Evolutionary conservation across 2,329 filamentous ascomycete genomes (phyloP).

Genomic region (Scytalidium lignicola): DNA sequence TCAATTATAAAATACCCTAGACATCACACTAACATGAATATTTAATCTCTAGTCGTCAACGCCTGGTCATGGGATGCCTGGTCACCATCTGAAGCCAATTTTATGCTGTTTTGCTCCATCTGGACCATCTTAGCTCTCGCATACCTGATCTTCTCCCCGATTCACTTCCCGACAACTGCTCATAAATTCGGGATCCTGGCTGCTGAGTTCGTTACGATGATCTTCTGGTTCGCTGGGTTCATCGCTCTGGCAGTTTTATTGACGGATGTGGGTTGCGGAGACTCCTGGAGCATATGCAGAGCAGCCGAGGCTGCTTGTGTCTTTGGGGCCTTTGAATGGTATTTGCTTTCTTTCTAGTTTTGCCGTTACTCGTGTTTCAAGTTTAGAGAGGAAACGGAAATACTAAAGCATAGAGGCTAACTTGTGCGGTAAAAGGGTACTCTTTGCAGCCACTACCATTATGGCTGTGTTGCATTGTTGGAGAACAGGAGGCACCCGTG

Average conservation of each 20-base stretch:
- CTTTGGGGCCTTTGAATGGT: conserved; percentile 44
- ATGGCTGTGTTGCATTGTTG: conserved; percentile 43
- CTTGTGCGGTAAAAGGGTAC: no score
- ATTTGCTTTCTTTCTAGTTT: conserved; percentile 1
- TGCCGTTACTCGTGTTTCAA: no score
- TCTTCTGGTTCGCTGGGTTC: conserved; percentile 89
- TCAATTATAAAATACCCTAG: not conserved
- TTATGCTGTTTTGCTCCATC: conserved; percentile 72
- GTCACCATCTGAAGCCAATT: conserved; percentile 59
- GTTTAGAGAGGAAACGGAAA: no score
- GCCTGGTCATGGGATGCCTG: conserved; percentile 34
- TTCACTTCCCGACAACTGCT: conserved; percentile 54
- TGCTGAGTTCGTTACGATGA: conserved; percentile 66
- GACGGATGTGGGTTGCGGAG: conserved; percentile 50
- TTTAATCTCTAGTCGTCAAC: conserved; percentile 45
- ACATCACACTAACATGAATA: not conserved
- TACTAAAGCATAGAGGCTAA: no score
- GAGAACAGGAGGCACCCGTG: conserved; percentile 26
- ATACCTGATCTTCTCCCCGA: conserved; percentile 65
- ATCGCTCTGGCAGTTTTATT: conserved; percentile 68
- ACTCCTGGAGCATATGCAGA: conserved; percentile 14
- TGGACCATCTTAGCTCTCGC: conserved; percentile 70
- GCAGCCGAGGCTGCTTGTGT: conserved; percentile 34
- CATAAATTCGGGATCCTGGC: conserved; percentile 61
- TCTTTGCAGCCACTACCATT: conserved; percentile 45